Conservation (phyloP, 352 stramenopile genomes). For the Thraustochytrium striatum region DNA sequence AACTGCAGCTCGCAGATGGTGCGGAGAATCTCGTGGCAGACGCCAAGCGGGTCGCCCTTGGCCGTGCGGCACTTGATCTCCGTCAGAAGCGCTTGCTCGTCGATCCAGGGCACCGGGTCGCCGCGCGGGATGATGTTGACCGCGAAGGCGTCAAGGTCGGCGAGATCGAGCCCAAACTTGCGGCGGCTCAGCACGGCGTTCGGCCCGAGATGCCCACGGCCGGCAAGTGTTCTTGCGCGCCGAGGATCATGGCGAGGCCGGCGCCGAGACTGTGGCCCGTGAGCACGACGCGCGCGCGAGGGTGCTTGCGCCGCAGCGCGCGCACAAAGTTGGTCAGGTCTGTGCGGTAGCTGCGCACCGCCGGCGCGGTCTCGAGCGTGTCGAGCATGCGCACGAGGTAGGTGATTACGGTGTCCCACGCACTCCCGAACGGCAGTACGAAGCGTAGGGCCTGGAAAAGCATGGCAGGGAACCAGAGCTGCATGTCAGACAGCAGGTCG, state of each 20-base stretch:
- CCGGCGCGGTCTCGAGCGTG: slow-evolving; percentile 50
- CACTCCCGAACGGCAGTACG: slow-evolving; percentile 57
- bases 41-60: slow-evolving; percentile 51
- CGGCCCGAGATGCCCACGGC: slow-evolving; percentile 60
- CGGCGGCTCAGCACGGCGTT: slow-evolving; percentile 60
- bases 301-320: slow-evolving; percentile 50
- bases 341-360: slow-evolving; percentile 55
- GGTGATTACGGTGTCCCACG: slow-evolving; percentile 57
- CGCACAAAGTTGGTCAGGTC: slow-evolving; percentile 52
- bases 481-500: slow-evolving; percentile 61
- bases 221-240: slow-evolving; percentile 54
- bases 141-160: slow-evolving; percentile 55
- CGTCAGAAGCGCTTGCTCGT: slow-evolving; percentile 58
- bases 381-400: slow-evolving; percentile 53
- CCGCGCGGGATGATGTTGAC: slow-evolving; percentile 61
- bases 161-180: slow-evolving; percentile 56
- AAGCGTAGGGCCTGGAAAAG: slow-evolving; percentile 60
- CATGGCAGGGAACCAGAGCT: slow-evolving; percentile 61
- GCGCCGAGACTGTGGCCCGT: slow-evolving; percentile 59
- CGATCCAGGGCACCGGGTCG: slow-evolving; percentile 58
- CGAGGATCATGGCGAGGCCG: slow-evolving; percentile 55
- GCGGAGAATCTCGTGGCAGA: slow-evolving; percentile 56
- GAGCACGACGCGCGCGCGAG: slow-evolving; percentile 51
- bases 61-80: slow-evolving; percentile 60
- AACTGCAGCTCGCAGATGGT: slow-evolving; percentile 62